A percentile compares a stretch with the other conserved stretches of the same genome.
phyloP scores from a whole-genome alignment of 2,329 filamentous ascomycete genomes.

The Colletotrichum sp. region DNA sequence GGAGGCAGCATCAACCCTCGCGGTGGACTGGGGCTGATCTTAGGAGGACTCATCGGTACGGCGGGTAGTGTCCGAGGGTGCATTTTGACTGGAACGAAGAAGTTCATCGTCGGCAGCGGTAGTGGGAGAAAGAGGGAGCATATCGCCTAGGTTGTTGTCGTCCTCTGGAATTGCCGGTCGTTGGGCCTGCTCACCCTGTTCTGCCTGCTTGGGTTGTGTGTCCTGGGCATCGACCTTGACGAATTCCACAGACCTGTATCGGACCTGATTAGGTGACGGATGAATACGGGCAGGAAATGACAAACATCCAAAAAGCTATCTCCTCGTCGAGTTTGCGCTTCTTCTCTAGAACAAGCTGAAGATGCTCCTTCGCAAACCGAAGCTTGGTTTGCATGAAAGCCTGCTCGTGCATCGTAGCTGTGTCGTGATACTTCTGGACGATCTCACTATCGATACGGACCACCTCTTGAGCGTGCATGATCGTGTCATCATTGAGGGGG shows the following conservation, averaged over 20 bases:
- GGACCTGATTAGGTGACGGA: background rate
- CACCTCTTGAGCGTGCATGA: background rate
- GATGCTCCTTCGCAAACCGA: background rate
- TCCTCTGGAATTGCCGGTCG: background rate
- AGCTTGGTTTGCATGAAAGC: background rate
- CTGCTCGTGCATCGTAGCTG: background rate
- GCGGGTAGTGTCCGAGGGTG: background rate
- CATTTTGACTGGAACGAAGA: background rate
- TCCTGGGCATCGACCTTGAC: background rate
- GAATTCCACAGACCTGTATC: background rate
- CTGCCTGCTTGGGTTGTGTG: background rate
- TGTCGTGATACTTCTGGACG: background rate
- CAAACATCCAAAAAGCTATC: background rate
- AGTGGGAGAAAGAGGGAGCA: background rate
- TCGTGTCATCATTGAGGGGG: background rate
- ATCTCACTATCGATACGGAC: background rate
- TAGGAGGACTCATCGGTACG: background rate
- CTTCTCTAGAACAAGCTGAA: background rate
- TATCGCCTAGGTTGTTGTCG: background rate
- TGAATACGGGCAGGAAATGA: background rate
- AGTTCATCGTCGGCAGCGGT: background rate
- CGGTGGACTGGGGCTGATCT: background rate
- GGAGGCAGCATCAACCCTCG: background rate
- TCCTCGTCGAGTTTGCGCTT: background rate
- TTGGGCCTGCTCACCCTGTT: background rate